A percentile compares a stretch with the other conserved stretches of the same genome.
phyloP scores from a whole-genome alignment of 805 yeast species.

The Spathaspora hagerdaliae region DNA sequence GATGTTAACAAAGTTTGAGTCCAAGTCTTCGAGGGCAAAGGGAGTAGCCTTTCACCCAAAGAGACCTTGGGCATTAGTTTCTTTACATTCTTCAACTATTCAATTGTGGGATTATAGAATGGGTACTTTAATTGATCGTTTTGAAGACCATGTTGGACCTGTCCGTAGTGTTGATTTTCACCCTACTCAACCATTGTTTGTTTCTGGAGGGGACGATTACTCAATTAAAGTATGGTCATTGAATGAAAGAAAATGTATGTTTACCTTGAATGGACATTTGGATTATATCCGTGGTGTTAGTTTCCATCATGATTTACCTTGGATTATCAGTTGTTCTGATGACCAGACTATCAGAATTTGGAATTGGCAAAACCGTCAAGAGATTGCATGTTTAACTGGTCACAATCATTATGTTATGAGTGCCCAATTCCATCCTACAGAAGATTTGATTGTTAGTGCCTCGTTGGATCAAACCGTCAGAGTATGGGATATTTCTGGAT shows the following conservation, averaged over 20 bases:
- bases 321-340: constrained; percentile 95
- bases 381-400: constrained; percentile 94
- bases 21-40: constrained; percentile 96
- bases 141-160: constrained; percentile 98
- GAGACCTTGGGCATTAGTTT: constrained; percentile 93
- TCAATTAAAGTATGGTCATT: constrained; percentile 95
- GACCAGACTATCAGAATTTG: constrained; percentile 98
- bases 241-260: constrained; percentile 84
- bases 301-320: constrained; percentile 94
- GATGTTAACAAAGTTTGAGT: constrained; percentile 80
- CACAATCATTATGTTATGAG: constrained; percentile 98
- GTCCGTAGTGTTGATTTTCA: constrained; percentile 95
- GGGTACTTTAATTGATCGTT: constrained; percentile 95
- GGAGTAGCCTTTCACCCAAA: constrained; percentile 97
- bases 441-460: constrained; percentile 91
- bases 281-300: constrained; percentile 93
- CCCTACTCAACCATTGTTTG: constrained; percentile 96
- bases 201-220: constrained; percentile 96
- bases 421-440: constrained; percentile 95
- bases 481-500: constrained; percentile 96
- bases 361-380: constrained; percentile 99
- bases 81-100: constrained; percentile 95
- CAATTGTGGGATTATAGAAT: constrained; percentile 99
- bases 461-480: constrained; percentile 98
- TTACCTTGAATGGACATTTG: constrained; percentile 88